Base-by-base conservation (phyloP, 2,329 filamentous ascomycete species). In the Penicillium nordicum region DNA sequence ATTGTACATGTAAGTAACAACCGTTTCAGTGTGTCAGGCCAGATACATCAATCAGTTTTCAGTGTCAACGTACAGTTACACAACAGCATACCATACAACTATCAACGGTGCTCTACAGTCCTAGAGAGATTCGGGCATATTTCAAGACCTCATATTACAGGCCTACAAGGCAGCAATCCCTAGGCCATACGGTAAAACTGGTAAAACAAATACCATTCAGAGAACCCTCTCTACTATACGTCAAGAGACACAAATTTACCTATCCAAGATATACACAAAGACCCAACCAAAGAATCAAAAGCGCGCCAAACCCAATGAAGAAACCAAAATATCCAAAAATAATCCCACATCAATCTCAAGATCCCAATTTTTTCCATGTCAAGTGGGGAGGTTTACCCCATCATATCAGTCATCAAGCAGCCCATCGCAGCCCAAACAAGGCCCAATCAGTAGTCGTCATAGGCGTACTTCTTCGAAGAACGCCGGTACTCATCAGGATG, bases 401-500 rank as follows among this genome's bases (percentile, higher is more conserved):
- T 62, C 57, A 57, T 62, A 48, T 46, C 50, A 59, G 57, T 65
- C 58, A 58, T 63, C 25, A 70, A 59, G 16, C 25, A 38, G 23
- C 29, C 36, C n/a, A 37, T 4, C 14, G 30, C 44, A 46, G 21
- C 44, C 42, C 27, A 27, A 40, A 10, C n/a, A 11, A 32, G 21
- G 41, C 38, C 52, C 50, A 47, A 55, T 63, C 56, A 72, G 53
- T 71, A 69, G 41, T 69, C 71, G 57, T 73, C 69, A 53, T 68
- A 74, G 43, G 68, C 69, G 61, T 77, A 76, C 59, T 75, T 76
- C 65, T 72, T 76, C 60, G 68, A 55, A 46, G 75, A 73, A 61
- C 74, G 74, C 42, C 74, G 74, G 67, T 76, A 78, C 57, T 77
- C 76, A 7, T 77, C 74, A 30, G 75, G 74, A 57, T 77, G 70